These are phyloP conservation scores for Cladosporium cucumerinum DNA, from an alignment of 2,329 filamentous ascomycete genomes.

Conservation along the genomic window DNA sequence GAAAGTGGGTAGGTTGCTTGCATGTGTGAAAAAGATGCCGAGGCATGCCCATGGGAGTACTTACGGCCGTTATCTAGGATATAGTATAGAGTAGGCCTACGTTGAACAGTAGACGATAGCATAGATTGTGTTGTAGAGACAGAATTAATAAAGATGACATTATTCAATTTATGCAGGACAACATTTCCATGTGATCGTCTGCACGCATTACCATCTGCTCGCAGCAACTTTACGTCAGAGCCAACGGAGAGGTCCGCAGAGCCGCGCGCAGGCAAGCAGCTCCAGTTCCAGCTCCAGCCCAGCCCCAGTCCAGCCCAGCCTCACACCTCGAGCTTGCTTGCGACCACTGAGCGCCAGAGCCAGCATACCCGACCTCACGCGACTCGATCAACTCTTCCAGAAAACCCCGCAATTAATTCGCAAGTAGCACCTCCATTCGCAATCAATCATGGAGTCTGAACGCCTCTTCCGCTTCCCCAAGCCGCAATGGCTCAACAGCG, in stretches of 20 bases:
- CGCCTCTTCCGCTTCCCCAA: slow-evolving; percentile 65
- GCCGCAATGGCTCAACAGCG: slow-evolving; percentile 65
- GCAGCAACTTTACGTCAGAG: slow-evolving; percentile 2
- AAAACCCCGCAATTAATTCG: neutral
- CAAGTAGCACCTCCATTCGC: neutral
- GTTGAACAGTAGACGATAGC: neutral
- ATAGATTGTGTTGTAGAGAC: neutral
- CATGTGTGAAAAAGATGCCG: slow-evolving; percentile 4
- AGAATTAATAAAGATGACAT: neutral
- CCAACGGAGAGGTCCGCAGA: slow-evolving; percentile 2
- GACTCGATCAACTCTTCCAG: neutral
- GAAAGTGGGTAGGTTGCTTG: neutral
- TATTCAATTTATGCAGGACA: neutral
- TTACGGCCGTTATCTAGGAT: slow-evolving; percentile 11
- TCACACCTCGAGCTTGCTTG: slow-evolving; percentile 2
- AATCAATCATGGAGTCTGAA: slow-evolving; percentile 44
- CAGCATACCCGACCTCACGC: slow-evolving; percentile 11
- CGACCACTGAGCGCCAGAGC: neutral
- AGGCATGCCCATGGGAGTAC: neutral
- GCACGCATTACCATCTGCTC: too few species aligned
- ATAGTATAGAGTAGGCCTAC: neutral
- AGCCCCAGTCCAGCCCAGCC: too few species aligned
- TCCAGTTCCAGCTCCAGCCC: too few species aligned
- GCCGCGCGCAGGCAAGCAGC: neutral
- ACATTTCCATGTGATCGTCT: slow-evolving; percentile 14